Base-by-base conservation (phyloP, 129 eudicot genomes). In the Kitagawia praeruptora region DNA sequence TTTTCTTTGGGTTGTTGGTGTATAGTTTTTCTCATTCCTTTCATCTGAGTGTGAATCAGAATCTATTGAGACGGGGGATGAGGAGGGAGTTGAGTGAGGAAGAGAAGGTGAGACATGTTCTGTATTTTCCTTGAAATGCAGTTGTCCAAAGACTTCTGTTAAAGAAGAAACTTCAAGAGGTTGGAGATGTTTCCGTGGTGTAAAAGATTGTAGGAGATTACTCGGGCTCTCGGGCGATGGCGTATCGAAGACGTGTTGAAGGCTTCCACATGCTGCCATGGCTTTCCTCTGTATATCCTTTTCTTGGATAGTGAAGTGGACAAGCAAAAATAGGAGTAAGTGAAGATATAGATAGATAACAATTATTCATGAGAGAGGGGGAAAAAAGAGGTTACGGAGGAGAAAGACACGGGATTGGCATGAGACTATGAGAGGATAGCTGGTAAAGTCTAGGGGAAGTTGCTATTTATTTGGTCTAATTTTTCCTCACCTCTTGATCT, bases 221-320 rank as follows among this genome's bases (percentile, higher is more conserved):
- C 85, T 70, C 44, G 87, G 87, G 54, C 70, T 84, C 71, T 86
- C 88, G 0, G 85, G 78, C 58, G 87, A 86, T n/a, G 91, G 90
- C 77, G 81, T 85, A 49, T 88, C 93, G 70, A 91, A 94, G 63
- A 94, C 90, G 85, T 88, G 97, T 48, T 89, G 89, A 15, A 90
- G 85, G 89, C 96, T 87, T 75, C 85, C 85, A 80, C 96, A 92
- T 51, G 98, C 97, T 71, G 97, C 87, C 97, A 88, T 94, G 75
- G 72, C 75, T 82, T 37, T 25, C 23, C 74, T 63, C 54, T 77
- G 77, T 73, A 49, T 37, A 61, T 61, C 69, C 69, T 67, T 66
- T 67, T n/a, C 10, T n/a, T 61, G 69, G 69, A 61, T 61, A 13
- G 10, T 9, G 25, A 39, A 64, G 71, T 64, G 21, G 48, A 44